Conservation (phyloP, 2,329 filamentous ascomycete species). For the Aspergillus aculeatinus region DNA sequence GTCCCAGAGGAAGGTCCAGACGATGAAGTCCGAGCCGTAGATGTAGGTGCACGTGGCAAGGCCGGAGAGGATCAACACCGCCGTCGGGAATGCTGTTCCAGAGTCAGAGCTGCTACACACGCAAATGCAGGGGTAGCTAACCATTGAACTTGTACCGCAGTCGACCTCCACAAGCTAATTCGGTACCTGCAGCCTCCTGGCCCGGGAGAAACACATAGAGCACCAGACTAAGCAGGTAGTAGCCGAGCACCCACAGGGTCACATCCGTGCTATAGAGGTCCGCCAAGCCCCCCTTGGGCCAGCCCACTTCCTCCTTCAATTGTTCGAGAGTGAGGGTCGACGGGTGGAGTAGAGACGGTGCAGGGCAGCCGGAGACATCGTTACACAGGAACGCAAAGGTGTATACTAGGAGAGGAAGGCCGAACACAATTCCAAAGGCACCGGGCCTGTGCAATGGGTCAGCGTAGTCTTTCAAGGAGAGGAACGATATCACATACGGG, state of each 20-base stretch:
- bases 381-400: conserved; percentile 83
- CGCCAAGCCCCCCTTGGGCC: conserved; percentile 68
- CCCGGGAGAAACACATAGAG: conserved; percentile 77
- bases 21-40: conserved; percentile 75
- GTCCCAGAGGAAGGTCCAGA: conserved; percentile 92
- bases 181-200: conserved; percentile 66
- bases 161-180: conserved; percentile 67
- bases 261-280: conserved; percentile 70
- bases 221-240: conserved; percentile 73
- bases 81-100: conserved; percentile 68
- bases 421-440: conserved; percentile 73
- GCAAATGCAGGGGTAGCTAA: conserved; percentile 35
- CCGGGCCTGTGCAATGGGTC: conserved; percentile 59
- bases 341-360: conserved; percentile 74
- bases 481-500: conserved; percentile 39
- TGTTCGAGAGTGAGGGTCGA: conserved; percentile 68
- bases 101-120: conserved; percentile 20
- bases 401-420: conserved; percentile 77
- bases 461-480: neutral
- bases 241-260: conserved; percentile 69
- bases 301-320: conserved; percentile 78
- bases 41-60: conserved; percentile 71
- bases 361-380: conserved; percentile 86
- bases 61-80: conserved; percentile 68
- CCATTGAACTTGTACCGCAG: conserved; percentile 82